Percentiles rank a stretch among this genome's conserved stretches.
phyloP scores from a whole-genome alignment of 768 basidiomycete species.

The Exsudoporus frostii region DNA sequence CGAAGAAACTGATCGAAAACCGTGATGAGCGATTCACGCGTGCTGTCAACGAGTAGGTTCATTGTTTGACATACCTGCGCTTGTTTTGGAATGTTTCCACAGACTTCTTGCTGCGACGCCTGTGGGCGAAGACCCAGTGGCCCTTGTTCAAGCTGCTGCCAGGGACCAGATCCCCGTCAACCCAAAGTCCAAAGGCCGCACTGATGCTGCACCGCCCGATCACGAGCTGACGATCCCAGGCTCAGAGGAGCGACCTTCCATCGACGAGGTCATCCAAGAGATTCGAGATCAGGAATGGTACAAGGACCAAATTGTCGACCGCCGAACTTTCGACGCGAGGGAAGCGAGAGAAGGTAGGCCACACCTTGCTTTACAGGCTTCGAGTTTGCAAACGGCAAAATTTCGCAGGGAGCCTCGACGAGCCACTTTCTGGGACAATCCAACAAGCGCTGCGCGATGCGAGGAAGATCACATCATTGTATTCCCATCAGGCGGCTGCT shows the following conservation, averaged over 20 bases:
- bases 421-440: slow-evolving; percentile 57
- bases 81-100: not conserved
- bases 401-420: slow-evolving; percentile 44
- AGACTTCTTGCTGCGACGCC: slow-evolving; percentile 60
- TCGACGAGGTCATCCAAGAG: slow-evolving; percentile 57
- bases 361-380: not conserved
- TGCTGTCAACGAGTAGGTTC: slow-evolving; percentile 66
- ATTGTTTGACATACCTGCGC: not conserved
- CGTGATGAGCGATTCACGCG: slow-evolving; percentile 61
- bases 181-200: slow-evolving; percentile 32
- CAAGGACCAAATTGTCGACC: slow-evolving; percentile 60
- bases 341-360: slow-evolving; percentile 48
- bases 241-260: slow-evolving; percentile 52
- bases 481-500: slow-evolving; percentile 68
- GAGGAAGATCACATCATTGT: slow-evolving; percentile 61
- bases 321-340: slow-evolving; percentile 52
- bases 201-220: not conserved
- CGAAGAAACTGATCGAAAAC: slow-evolving; percentile 68
- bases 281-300: slow-evolving; percentile 63
- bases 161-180: slow-evolving; percentile 69
- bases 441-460: slow-evolving; percentile 51
- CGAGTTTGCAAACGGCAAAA: not conserved
- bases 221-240: slow-evolving; percentile 33
- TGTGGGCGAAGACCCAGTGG: slow-evolving; percentile 54
- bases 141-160: slow-evolving; percentile 63